phyloP scores from a whole-genome alignment of 805 yeast species.

The Teunomyces stri region DNA sequence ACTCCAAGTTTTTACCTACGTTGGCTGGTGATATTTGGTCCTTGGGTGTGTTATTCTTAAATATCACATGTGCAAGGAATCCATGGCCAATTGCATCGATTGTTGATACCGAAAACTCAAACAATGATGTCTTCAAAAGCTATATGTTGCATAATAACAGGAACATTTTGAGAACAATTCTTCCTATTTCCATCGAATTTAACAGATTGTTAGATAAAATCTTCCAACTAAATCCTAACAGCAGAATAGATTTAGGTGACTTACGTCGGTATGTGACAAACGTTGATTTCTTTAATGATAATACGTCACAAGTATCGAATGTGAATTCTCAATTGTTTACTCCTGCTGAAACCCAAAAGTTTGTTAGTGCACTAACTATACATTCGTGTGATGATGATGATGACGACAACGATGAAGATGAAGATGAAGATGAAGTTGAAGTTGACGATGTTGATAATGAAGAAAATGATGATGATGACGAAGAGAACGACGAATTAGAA shows the following conservation, averaged over 20 bases:
- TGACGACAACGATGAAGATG: not conserved
- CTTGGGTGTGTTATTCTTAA: constrained; percentile 74
- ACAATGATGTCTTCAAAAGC: constrained; percentile 53
- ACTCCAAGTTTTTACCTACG: constrained; percentile 54
- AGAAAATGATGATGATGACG: not conserved
- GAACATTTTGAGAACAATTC: constrained; percentile 55
- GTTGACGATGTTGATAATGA: not conserved
- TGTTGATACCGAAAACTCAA: constrained; percentile 44
- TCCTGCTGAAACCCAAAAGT: constrained; percentile 1
- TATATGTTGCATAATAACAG: constrained; percentile 50
- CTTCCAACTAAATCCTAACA: constrained; percentile 47
- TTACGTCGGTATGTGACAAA: constrained; percentile 37
- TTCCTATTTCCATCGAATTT: constrained; percentile 70
- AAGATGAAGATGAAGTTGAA: constrained; percentile 4
- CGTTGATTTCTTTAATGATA: constrained; percentile 33
- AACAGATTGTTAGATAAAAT: constrained; percentile 49
- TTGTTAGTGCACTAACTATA: constrained; percentile 2
- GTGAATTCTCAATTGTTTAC: not conserved
- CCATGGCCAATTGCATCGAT: constrained; percentile 86
- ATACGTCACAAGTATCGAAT: not conserved
- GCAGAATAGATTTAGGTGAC: constrained; percentile 40
- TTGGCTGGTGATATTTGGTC: constrained; percentile 86
- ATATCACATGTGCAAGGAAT: constrained; percentile 77
- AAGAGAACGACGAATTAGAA: not conserved
- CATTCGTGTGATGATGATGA: constrained; percentile 1